These are phyloP conservation scores for Periconia sp. DNA, from an alignment of 2,329 filamentous ascomycete species.

Conservation along the genomic window DNA sequence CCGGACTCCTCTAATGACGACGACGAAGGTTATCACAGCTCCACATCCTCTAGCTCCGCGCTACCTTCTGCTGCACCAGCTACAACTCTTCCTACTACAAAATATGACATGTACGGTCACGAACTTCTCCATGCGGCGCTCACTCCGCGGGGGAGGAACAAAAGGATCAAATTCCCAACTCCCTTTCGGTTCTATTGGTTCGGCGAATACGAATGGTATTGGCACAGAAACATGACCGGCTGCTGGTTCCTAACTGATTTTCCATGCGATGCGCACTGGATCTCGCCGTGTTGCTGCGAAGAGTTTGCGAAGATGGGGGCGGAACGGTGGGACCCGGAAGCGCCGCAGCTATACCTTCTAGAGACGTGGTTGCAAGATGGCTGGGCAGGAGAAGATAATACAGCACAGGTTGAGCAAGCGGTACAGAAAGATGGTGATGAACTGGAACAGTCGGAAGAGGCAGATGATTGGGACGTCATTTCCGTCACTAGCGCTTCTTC, in stretches of 20 bases:
- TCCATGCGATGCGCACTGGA: neutral
- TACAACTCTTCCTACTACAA: slow-evolving; percentile 14
- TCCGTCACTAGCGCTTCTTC: neutral
- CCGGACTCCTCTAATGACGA: neutral
- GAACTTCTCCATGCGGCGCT: slow-evolving; percentile 2
- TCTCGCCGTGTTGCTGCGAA: slow-evolving; percentile 8
- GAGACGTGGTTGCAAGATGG: slow-evolving; percentile 18
- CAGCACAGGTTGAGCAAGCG: neutral
- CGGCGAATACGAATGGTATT: slow-evolving; percentile 14
- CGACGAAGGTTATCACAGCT: slow-evolving; percentile 7
- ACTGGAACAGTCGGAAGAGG: neutral
- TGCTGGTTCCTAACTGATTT: slow-evolving; percentile 12
- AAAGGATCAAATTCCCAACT: neutral
- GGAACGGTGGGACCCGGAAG: neutral
- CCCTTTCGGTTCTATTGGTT: slow-evolving; percentile 12
- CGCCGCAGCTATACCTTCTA: slow-evolving; percentile 5
- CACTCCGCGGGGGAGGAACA: neutral
- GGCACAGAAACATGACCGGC: slow-evolving; percentile 16
- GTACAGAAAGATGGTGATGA: neutral
- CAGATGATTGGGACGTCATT: slow-evolving; percentile 4
- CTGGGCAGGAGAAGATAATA: slow-evolving; percentile 9
- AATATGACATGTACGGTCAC: slow-evolving; percentile 10
- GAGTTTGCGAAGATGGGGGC: slow-evolving; percentile 2
- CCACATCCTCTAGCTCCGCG: neutral
- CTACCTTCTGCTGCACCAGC: neutral